These are phyloP conservation scores for Hydnum rufescens DNA, from an alignment of 768 basidiomycete species.

Conservation along the genomic window DNA sequence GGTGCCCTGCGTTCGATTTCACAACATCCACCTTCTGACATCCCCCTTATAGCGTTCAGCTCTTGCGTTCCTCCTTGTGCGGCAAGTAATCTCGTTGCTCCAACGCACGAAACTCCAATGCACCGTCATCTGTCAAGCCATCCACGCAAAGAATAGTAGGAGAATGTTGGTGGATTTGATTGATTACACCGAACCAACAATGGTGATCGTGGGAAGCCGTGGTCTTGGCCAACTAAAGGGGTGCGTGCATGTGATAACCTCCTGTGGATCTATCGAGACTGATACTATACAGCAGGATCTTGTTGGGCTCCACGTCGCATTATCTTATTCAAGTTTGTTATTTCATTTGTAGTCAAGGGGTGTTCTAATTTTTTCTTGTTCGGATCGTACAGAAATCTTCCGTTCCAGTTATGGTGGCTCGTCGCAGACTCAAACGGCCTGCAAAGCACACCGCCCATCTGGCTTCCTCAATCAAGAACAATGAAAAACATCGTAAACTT, in stretches of 20 bases:
- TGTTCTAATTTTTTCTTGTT: constrained; percentile 11
- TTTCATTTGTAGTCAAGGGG: background rate
- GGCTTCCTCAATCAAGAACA: constrained; percentile 12
- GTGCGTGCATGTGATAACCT: constrained; percentile 24
- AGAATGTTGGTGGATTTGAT: constrained; percentile 43
- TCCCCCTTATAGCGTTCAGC: constrained; percentile 49
- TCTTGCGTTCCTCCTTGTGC: constrained; percentile 66
- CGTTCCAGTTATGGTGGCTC: constrained; percentile 92
- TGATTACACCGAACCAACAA: constrained; percentile 68
- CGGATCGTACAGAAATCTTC: constrained; percentile 51
- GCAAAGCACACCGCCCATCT: constrained; percentile 65
- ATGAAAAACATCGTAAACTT: constrained; percentile 33
- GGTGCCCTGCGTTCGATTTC: constrained; percentile 21
- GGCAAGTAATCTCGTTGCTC: constrained; percentile 74
- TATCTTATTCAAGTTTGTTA: constrained; percentile 62
- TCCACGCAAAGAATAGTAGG: constrained; percentile 89
- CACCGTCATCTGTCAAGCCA: constrained; percentile 76
- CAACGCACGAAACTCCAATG: constrained; percentile 83
- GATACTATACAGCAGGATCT: constrained; percentile 32
- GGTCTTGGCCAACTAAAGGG: constrained; percentile 76
- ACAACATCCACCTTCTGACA: background rate
- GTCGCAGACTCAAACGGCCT: constrained; percentile 74
- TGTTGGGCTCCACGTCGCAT: constrained; percentile 88
- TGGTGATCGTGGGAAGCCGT: constrained; percentile 91
- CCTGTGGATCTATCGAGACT: constrained; percentile 4